Evolutionary conservation across 306 rosid species (phyloP).

Genomic region (Gynostemma pentaphyllum): DNA sequence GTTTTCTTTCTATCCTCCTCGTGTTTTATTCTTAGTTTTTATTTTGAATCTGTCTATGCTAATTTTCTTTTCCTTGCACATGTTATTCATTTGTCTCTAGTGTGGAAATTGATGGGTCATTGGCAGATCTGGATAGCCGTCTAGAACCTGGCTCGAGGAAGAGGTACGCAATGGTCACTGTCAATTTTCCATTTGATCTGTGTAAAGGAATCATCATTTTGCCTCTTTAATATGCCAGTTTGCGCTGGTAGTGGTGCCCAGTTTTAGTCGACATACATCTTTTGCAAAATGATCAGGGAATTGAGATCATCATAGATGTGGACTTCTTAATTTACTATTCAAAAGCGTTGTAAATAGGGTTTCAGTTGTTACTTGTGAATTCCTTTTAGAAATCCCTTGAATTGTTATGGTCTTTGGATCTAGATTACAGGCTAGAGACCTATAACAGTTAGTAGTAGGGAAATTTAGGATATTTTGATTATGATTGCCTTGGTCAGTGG

Average conservation of each 20-base stretch:
- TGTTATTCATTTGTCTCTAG: slow-evolving; percentile 24
- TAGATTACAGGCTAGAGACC: neutral
- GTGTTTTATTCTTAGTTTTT: neutral
- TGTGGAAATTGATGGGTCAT: slow-evolving; percentile 59
- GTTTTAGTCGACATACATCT: too few relatives aligned
- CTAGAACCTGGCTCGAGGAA: slow-evolving; percentile 68
- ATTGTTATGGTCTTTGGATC: neutral
- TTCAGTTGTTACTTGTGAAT: neutral
- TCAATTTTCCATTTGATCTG: neutral
- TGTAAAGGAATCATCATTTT: neutral
- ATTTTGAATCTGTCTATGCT: slow-evolving; percentile 8
- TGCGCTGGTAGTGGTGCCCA: too few relatives aligned
- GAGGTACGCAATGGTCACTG: slow-evolving; percentile 30
- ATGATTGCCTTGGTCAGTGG: neutral
- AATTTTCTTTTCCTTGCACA: slow-evolving; percentile 4
- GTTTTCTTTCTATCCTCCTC: neutral
- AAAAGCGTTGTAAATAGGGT: neutral
- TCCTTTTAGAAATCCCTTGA: neutral
- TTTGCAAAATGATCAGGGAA: neutral
- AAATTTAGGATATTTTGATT: neutral
- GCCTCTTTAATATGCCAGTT: neutral
- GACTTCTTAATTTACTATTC: neutral
- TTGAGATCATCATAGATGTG: neutral
- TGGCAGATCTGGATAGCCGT: slow-evolving; percentile 54
- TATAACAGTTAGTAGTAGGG: neutral